phyloP scores from a whole-genome alignment of 768 basidiomycete species.

The Fibroporia radiculosa region DNA sequence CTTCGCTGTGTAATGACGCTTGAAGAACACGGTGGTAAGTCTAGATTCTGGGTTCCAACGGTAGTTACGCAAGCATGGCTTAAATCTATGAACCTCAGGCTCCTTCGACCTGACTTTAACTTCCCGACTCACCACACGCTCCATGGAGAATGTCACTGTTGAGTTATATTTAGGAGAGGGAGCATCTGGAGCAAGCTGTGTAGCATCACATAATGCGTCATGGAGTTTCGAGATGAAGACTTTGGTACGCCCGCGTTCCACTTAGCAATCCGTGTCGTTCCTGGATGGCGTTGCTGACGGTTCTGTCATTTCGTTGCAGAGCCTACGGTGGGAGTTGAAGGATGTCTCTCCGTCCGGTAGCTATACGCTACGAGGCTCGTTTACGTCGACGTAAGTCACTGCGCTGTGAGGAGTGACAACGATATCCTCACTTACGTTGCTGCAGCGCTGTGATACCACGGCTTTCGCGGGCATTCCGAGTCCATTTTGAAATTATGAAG shows the following conservation, averaged over 20 bases:
- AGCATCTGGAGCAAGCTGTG: constrained; percentile 66
- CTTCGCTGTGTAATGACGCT: constrained; percentile 24
- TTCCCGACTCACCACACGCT: constrained; percentile 52
- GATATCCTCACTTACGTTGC: background rate
- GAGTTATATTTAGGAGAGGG: constrained; percentile 72
- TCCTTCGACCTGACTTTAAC: constrained; percentile 55
- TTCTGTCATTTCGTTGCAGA: constrained; percentile 30
- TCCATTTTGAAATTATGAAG: constrained; percentile 62
- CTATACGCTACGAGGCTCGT: constrained; percentile 74
- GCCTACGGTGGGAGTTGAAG: constrained; percentile 74
- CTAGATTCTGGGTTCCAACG: background rate
- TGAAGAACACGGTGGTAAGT: constrained; percentile 34
- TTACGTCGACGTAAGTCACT: constrained; percentile 49
- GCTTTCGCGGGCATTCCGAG: constrained; percentile 68
- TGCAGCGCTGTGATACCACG: constrained; percentile 38
- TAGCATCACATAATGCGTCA: constrained; percentile 57
- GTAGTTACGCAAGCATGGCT: constrained; percentile 6
- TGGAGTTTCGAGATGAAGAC: constrained; percentile 70
- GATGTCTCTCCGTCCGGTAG: constrained; percentile 54
- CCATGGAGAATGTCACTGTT: constrained; percentile 64
- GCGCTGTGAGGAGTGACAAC: background rate
- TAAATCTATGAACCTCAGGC: too few relatives aligned
- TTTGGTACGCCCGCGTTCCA: constrained; percentile 1
- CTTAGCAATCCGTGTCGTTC: too few relatives aligned
- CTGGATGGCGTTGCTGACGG: background rate